Conservation (phyloP, 345 rosid species). For the Euphorbia lathyris region DNA sequence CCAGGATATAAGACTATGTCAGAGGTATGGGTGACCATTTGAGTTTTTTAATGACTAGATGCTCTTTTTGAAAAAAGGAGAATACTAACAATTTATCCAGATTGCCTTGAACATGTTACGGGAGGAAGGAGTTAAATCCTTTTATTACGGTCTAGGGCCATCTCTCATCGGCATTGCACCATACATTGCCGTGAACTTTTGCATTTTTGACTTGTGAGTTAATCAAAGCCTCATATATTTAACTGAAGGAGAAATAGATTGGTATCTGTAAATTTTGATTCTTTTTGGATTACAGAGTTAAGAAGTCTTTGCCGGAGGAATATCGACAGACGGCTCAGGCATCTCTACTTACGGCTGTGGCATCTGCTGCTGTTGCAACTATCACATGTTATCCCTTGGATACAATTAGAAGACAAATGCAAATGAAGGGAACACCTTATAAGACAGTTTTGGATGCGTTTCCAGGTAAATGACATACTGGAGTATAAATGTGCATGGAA, state of each 20-base stretch:
- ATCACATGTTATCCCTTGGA: conserved; percentile 94
- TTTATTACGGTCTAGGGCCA: conserved; percentile 92
- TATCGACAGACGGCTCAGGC: conserved; percentile 68
- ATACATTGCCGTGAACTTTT: conserved; percentile 93
- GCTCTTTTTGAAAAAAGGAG: conserved; percentile 8
- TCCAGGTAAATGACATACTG: conserved; percentile 42
- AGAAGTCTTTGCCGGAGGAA: conserved; percentile 86
- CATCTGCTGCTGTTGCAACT: conserved; percentile 82
- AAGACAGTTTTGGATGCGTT: conserved; percentile 80
- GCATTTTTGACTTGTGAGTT: conserved; percentile 91
- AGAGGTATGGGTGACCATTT: conserved; percentile 47
- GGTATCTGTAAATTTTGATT: neutral
- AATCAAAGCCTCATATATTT: conserved; percentile 9
- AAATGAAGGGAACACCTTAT: conserved; percentile 88
- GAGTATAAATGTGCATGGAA: neutral
- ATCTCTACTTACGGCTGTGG: conserved; percentile 77
- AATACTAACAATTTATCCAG: conserved; percentile 36
- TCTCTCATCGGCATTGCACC: conserved; percentile 94
- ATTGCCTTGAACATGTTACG: conserved; percentile 86
- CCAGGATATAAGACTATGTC: conserved; percentile 82
- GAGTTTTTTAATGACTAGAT: conserved; percentile 13
- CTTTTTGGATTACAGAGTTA: conserved; percentile 54
- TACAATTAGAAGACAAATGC: conserved; percentile 97
- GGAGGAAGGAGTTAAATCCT: conserved; percentile 88
- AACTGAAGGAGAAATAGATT: neutral